phyloP scores from a whole-genome alignment of 164 flowering plant genomes.

The Dillenia suffruticosa region DNA sequence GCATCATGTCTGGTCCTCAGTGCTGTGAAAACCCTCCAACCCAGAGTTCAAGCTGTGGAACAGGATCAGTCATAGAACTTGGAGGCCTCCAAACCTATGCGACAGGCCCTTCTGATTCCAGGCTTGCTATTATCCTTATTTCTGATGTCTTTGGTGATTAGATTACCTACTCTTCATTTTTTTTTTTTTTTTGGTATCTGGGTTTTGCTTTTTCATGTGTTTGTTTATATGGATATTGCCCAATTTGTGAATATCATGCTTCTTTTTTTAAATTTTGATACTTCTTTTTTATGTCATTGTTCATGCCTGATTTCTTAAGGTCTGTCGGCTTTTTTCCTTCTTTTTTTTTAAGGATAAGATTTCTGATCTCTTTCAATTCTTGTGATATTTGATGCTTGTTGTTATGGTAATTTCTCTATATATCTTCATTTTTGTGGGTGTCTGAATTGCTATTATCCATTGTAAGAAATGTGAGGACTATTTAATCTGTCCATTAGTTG shows the following conservation, averaged over 20 bases:
- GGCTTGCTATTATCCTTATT: conserved; percentile 21
- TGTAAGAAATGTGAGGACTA: background rate
- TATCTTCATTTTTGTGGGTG: background rate
- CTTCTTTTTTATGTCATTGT: too few species aligned
- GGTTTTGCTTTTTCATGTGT: background rate
- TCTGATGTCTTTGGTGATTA: conserved; percentile 28
- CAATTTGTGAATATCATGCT: conserved; percentile 12
- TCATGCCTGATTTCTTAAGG: too few species aligned
- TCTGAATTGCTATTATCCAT: background rate
- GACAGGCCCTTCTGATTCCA: conserved; percentile 20
- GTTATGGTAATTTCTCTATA: background rate
- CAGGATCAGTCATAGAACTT: conserved; percentile 19
- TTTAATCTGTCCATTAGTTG: background rate
- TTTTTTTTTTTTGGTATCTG: background rate
- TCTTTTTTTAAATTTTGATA: background rate
- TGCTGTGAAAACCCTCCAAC: conserved; percentile 30
- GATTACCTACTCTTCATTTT: background rate
- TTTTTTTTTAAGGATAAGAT: background rate
- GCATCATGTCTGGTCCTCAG: conserved; percentile 22
- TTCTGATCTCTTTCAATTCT: background rate
- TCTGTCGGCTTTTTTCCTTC: background rate
- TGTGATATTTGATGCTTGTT: background rate
- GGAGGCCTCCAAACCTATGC: conserved; percentile 30
- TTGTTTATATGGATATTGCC: background rate
- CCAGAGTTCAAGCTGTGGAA: conserved; percentile 18